These are phyloP conservation scores for Amyloporia xantha DNA, from an alignment of 768 basidiomycete genomes.

Conservation along the genomic window DNA sequence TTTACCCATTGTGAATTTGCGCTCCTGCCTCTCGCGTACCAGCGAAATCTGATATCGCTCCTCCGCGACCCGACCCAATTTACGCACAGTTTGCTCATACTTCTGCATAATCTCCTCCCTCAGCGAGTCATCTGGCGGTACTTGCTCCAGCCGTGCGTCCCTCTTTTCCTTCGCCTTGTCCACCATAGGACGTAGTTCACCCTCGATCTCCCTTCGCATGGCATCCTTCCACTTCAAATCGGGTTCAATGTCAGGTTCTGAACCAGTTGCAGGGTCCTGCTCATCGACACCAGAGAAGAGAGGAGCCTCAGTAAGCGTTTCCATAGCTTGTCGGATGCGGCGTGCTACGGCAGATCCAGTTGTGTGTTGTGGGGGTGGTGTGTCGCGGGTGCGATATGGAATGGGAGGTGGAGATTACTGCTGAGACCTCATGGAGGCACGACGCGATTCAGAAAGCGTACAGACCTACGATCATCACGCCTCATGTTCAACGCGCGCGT, in stretches of 20 bases:
- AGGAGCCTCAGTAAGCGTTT: conserved; percentile 13
- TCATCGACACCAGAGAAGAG: conserved; percentile 1
- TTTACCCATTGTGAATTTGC: conserved; percentile 39
- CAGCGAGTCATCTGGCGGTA: conserved; percentile 19
- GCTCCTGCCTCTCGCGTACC: conserved; percentile 42
- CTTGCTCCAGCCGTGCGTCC: conserved; percentile 42
- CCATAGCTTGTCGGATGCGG: background rate
- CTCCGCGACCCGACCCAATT: conserved; percentile 37
- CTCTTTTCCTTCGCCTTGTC: conserved; percentile 59
- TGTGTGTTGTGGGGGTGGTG: background rate
- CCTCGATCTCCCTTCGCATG: conserved; percentile 46
- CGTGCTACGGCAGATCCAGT: background rate
- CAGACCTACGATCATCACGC: conserved; percentile 35
- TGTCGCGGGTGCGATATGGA: background rate
- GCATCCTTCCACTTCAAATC: conserved; percentile 48
- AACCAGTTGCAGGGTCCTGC: conserved; percentile 10
- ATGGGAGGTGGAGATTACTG: background rate
- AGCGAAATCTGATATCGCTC: conserved; percentile 41
- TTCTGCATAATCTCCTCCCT: conserved; percentile 32
- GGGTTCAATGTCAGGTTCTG: conserved; percentile 35
- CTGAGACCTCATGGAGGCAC: conserved; percentile 2
- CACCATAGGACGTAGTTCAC: conserved; percentile 33
- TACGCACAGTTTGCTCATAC: conserved; percentile 35
- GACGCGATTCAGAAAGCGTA: background rate
- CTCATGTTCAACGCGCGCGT: conserved; percentile 53